Conservation (phyloP, 2,329 filamentous ascomycete species). For the Ophiosphaerella korrae region DNA sequence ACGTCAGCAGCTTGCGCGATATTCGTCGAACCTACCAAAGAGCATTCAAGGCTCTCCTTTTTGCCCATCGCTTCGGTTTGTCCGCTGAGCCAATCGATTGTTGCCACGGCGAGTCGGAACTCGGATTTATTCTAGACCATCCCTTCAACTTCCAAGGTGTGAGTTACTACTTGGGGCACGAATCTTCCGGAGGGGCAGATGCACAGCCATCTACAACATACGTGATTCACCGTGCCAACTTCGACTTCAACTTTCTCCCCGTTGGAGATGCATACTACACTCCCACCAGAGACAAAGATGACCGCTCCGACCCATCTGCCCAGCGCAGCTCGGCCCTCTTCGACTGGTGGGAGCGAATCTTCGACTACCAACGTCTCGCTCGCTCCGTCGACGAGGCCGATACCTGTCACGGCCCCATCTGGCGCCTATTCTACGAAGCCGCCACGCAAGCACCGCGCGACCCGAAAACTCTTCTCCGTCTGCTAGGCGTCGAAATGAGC, state of each 20-base stretch:
- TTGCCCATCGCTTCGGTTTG: background rate
- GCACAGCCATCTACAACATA: background rate
- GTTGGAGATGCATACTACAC: background rate
- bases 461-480: background rate
- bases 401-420: background rate
- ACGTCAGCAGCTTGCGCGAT: background rate
- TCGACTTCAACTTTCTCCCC: background rate
- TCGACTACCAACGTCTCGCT: background rate
- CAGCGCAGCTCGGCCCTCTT: background rate
- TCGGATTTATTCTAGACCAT: background rate
- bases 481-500: background rate
- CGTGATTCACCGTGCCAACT: background rate
- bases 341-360: background rate
- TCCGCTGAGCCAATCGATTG: background rate
- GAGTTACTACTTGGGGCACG: background rate
- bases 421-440: background rate
- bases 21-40: background rate
- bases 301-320: background rate
- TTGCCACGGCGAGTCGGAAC: background rate
- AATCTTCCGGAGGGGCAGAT: background rate
- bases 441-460: background rate
- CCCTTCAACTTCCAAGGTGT: background rate
- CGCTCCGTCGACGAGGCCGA: background rate
- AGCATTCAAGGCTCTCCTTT: background rate
- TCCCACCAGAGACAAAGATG: background rate